Evolutionary conservation across 1,284 basidiomycete species (phyloP), one percentile per base, ranked within the genome.

Genomic region (Taiwanofungus camphoratus): DNA sequence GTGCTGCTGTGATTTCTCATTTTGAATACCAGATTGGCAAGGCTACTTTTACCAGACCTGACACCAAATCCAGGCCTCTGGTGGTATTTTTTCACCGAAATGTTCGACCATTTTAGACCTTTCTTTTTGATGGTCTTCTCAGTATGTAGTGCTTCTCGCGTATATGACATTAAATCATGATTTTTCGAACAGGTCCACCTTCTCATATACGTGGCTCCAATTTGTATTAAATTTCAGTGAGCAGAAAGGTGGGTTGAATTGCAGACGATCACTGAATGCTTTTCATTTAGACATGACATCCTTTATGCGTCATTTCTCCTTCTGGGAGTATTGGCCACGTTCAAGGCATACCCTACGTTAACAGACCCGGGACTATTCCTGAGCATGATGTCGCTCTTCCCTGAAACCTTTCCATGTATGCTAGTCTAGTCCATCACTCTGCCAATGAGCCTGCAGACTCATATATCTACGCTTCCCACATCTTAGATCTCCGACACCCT

Each of bases 11-110:
- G 30, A 23, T 37, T 22, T 35, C 27, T 42, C 12, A 23, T 33
- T 36, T 16, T 20, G 15, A 18, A 37, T 18, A 48, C 20, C 20
- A 42, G 33, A 22, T 24, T 21, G 3, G 1, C 8, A 21, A 67
- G 65, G 16, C 42, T 68, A 16, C 49, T 56, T 4, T 77, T 93
- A 5, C 84, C 86, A 3, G 92, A 95, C 60, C 65, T 98, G 42
- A 92, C 91, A 4, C 96, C 96, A 0, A 97, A 95, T 56, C 81
- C 91, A 6, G 95, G 95, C 3, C 68, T 98, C 29, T 93, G 91
- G 85, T 99, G 96, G 96, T 99, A 99, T 67, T 98, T 98, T 68
- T 97, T 98, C 67, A 97, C 93, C 11, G 94, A 99, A 63, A 98
- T 98, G 86, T 99, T 99, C 56, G 93, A 97, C 59, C 90, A 99